Evolutionary conservation across 257 asterid species (phyloP).

Genomic region (Penstemon newberryi): DNA sequence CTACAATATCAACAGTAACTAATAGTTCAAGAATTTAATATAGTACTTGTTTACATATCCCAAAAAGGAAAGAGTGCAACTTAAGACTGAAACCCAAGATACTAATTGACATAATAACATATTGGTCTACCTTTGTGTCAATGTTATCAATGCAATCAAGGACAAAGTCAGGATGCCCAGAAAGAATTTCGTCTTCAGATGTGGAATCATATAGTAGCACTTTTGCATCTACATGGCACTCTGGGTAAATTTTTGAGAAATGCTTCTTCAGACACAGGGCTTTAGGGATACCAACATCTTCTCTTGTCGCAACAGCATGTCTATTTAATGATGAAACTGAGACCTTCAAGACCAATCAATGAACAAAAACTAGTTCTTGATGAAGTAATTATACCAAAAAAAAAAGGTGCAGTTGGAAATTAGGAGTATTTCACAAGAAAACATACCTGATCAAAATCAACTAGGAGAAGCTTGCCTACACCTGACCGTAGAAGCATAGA

Average conservation of each 20-base stretch:
- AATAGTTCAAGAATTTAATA: not conserved
- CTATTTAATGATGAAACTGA: constrained; percentile 94
- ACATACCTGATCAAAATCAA: constrained; percentile 92
- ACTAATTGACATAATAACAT: constrained; percentile 6
- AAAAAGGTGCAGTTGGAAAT: not conserved
- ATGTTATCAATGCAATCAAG: constrained; percentile 95
- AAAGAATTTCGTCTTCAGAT: constrained; percentile 86
- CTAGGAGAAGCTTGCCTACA: constrained; percentile 86
- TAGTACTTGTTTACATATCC: not conserved
- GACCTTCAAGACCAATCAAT: constrained; percentile 56
- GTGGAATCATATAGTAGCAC: constrained; percentile 80
- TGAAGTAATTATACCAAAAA: not conserved
- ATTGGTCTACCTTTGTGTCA: constrained; percentile 76
- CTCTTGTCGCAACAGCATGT: constrained; percentile 96
- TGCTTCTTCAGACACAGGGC: constrained; percentile 89
- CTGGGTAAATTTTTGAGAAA: constrained; percentile 78
- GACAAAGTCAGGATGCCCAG: constrained; percentile 86
- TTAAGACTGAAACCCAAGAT: constrained; percentile 1
- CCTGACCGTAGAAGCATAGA: constrained; percentile 96
- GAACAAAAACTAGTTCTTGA: constrained; percentile 20
- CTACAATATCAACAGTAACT: constrained; percentile 15
- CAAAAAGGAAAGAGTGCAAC: not conserved
- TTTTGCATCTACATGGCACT: constrained; percentile 84
- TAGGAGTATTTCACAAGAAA: constrained; percentile 1
- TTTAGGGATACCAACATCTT: constrained; percentile 91